Evolutionary conservation across 371 early-diverging fungal genomes (phyloP).

Genomic region (Rhizopus microsporus): DNA sequence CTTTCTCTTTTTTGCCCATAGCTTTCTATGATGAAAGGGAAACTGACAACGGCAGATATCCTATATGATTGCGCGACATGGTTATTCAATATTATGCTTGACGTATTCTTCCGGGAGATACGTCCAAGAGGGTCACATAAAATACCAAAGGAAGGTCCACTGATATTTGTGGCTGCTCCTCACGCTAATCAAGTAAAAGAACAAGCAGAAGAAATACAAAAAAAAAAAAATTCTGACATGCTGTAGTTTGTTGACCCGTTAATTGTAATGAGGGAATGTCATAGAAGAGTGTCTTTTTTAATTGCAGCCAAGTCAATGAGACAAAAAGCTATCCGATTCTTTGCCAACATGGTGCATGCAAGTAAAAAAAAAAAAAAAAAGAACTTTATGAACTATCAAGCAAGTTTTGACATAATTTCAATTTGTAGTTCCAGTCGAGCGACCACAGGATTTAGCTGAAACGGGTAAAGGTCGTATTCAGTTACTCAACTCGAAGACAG

Average conservation of each 20-base stretch:
- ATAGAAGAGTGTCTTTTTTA: conserved; percentile 82
- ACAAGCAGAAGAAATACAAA: background rate
- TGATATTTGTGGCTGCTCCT: conserved; percentile 94
- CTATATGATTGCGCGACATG: conserved; percentile 44
- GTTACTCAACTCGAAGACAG: conserved; percentile 61
- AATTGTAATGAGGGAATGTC: conserved; percentile 79
- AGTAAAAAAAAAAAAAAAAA: conserved; percentile 46
- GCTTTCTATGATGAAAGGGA: background rate
- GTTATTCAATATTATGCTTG: conserved; percentile 67
- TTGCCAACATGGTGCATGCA: conserved; percentile 73
- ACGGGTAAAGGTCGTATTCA: conserved; percentile 72
- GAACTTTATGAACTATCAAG: background rate
- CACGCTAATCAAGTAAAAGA: conserved; percentile 88
- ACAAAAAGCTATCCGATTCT: conserved; percentile 78
- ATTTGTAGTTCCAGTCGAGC: conserved; percentile 80
- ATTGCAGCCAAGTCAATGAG: conserved; percentile 89
- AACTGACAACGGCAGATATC: conserved; percentile 14
- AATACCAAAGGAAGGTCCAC: conserved; percentile 84
- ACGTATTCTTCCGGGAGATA: conserved; percentile 89
- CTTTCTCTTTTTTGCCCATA: background rate
- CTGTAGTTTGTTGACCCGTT: conserved; percentile 91
- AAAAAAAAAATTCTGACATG: background rate
- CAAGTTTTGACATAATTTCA: background rate
- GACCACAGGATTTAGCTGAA: conserved; percentile 86
- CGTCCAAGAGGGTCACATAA: conserved; percentile 84